Percentiles rank a stretch among this genome's conserved stretches.
phyloP scores from a whole-genome alignment of 306 rosid species.

The Prunus salicina region DNA sequence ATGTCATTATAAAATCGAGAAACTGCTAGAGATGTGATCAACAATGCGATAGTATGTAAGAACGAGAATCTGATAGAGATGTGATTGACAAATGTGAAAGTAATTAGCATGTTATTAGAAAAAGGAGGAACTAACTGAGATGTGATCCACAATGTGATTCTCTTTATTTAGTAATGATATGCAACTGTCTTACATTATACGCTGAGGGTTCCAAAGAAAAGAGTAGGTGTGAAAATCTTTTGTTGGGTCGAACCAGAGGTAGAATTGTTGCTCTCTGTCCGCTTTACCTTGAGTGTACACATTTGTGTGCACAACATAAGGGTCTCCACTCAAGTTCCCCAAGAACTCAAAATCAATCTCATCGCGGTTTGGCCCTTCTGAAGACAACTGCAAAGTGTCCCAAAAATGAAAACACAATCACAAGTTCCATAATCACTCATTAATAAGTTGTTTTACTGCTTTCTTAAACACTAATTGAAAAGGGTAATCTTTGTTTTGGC shows the following conservation, averaged over 20 bases:
- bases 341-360: slow-evolving; percentile 41
- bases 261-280: slow-evolving; percentile 34
- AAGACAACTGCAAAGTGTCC: slow-evolving; percentile 20
- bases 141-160: too few species aligned
- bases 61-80: too few species aligned
- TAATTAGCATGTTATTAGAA: too few species aligned
- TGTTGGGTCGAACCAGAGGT: slow-evolving; percentile 43
- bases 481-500: neutral
- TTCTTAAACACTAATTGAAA: neutral
- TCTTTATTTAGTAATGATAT: too few species aligned
- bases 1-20: neutral
- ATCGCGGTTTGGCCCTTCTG: slow-evolving; percentile 30
- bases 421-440: neutral
- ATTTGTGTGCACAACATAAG: slow-evolving; percentile 34
- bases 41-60: too few species aligned
- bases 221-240: slow-evolving; percentile 33
- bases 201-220: slow-evolving; percentile 24
- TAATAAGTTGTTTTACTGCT: neutral
- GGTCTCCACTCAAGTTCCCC: slow-evolving; percentile 36
- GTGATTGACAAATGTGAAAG: too few species aligned
- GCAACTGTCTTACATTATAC: slow-evolving; percentile 23
- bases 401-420: neutral
- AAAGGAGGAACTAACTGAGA: too few species aligned
- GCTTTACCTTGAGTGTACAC: slow-evolving; percentile 34
- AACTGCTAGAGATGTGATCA: too few species aligned